Base-by-base conservation (phyloP, 2,329 filamentous ascomycete genomes). In the Exutisphaerella laricina region DNA sequence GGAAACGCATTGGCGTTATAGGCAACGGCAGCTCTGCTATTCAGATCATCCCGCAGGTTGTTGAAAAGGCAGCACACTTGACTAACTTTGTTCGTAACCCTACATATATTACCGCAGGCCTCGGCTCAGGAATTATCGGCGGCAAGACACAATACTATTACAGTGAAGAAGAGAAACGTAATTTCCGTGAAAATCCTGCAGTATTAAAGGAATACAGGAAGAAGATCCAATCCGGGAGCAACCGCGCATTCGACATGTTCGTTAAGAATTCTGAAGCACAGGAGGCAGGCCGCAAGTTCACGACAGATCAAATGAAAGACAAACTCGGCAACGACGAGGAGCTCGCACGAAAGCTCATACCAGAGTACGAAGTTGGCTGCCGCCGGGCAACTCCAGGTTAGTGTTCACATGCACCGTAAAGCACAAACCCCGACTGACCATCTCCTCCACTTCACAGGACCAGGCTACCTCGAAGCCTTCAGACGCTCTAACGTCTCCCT, bases 311-410 rank as follows among this genome's bases (percentile, higher is more conserved):
- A 39, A 83, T 83, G 75, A 67, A 66, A 25, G 55, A 69, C 29
- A 70, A 78, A 0, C 61, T 83, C 0, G 63, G 61, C 1, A 69
- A 71, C 39, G 76, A 80, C 47, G 74, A 78, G 0, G 72, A 78
- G 17, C 63, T 84, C 3, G 60, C 76, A 0, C 65, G 75, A 1
- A 66, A 70, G 16, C 67, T 84, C 3, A 67, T 80, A 3, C 82
- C 82, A 0, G 74, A 82, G 49, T 84, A 81, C 55, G 50, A 79
- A 0, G 78, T 80, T 1, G 76, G 79, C 51, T 85, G 82, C 49
- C 73, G 80, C 9, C 73, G 82, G 3, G 66, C 82, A 0, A 85
- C 81, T 0, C 45, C 40, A 8, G 34, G n/a, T n/a, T n/a, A n/a
- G n/a, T n/a, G n/a, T n/a, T n/a, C n/a, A n/a, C n/a, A n/a, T 12